Evolutionary conservation across 805 yeast genomes (phyloP).

Genomic region (Yarrowia sp.): DNA sequence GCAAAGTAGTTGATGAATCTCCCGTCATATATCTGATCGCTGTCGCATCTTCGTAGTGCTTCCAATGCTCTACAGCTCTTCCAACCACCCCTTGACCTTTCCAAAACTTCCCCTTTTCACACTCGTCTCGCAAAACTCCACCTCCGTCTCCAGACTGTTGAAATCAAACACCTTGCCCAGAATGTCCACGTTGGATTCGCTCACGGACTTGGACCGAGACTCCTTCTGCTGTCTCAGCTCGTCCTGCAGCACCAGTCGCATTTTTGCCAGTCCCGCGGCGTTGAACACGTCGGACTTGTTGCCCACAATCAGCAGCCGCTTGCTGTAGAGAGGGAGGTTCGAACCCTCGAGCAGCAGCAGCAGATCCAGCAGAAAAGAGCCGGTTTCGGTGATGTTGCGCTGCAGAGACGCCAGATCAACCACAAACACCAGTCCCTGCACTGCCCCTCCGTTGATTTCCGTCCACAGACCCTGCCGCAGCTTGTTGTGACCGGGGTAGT

Average conservation of each 20-base stretch:
- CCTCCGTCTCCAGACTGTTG: constrained; percentile 32
- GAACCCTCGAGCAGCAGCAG: constrained; percentile 19
- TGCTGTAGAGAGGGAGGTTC: constrained; percentile 54
- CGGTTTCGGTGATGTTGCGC: constrained; percentile 59
- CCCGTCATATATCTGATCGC: no score
- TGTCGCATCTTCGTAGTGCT: no score
- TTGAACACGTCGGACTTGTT: constrained; percentile 89
- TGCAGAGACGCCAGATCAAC: constrained; percentile 74
- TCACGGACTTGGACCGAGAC: constrained; percentile 18
- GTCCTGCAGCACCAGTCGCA: constrained; percentile 13
- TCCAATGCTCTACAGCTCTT: constrained; percentile 19
- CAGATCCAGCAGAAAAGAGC: constrained; percentile 46
- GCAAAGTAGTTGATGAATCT: no score
- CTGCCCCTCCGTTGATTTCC: constrained; percentile 56
- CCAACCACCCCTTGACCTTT: constrained; percentile 31
- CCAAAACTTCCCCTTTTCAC: constrained; percentile 11
- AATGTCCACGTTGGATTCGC: constrained; percentile 29
- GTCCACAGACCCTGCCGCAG: constrained; percentile 61
- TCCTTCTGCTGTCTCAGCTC: constrained; percentile 33
- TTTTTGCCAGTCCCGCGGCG: constrained; percentile 43
- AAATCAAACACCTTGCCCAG: constrained; percentile 36
- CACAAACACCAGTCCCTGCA: constrained; percentile 71
- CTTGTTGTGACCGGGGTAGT: constrained; percentile 89
- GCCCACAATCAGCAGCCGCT: constrained; percentile 73
- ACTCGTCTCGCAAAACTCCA: constrained; percentile 14